Evolutionary conservation across 2,329 filamentous ascomycete genomes (phyloP).

Genomic region (Dothideomycetidae sp.): DNA sequence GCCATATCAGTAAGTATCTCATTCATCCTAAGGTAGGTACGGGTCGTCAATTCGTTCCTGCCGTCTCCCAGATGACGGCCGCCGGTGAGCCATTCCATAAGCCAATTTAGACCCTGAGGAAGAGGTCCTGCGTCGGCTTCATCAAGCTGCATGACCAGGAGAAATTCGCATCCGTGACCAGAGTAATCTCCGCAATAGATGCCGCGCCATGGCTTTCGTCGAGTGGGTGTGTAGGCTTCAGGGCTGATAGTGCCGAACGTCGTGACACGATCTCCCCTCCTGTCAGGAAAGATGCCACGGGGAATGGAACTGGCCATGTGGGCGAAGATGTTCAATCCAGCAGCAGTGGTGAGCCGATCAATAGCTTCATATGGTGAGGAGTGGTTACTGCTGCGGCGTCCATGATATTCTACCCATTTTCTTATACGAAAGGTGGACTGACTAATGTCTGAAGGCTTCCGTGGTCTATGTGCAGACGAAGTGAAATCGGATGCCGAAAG

Average conservation of each 20-base stretch:
- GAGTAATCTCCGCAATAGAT: slow-evolving; percentile 90
- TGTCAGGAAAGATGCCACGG: slow-evolving; percentile 21
- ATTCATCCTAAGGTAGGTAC: slow-evolving; percentile 7
- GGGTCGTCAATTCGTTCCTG: slow-evolving; percentile 7
- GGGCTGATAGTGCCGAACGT: slow-evolving; percentile 63
- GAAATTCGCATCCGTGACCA: slow-evolving; percentile 75
- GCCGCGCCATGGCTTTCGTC: slow-evolving; percentile 67
- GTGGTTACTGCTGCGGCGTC: slow-evolving; percentile 19
- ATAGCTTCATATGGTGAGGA: slow-evolving; percentile 17
- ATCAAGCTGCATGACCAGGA: slow-evolving; percentile 66
- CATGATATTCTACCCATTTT: slow-evolving; percentile 56
- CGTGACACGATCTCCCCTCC: slow-evolving; percentile 39
- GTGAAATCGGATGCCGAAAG: slow-evolving; percentile 31
- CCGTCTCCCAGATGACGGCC: slow-evolving; percentile 13
- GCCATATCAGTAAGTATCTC: slow-evolving; percentile 6
- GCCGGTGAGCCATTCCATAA: slow-evolving; percentile 20
- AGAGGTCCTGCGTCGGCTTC: slow-evolving; percentile 25
- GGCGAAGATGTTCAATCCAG: slow-evolving; percentile 10
- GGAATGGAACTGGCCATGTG: slow-evolving; percentile 4
- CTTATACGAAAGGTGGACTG: slow-evolving; percentile 59
- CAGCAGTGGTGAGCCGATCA: slow-evolving; percentile 14
- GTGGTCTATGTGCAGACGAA: slow-evolving; percentile 36
- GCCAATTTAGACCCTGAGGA: slow-evolving; percentile 23
- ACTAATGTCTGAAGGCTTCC: slow-evolving; percentile 44
- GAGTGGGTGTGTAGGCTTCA: slow-evolving; percentile 64